Base-by-base conservation (phyloP, 768 basidiomycete genomes). In the Coprinellus micaceus region DNA sequence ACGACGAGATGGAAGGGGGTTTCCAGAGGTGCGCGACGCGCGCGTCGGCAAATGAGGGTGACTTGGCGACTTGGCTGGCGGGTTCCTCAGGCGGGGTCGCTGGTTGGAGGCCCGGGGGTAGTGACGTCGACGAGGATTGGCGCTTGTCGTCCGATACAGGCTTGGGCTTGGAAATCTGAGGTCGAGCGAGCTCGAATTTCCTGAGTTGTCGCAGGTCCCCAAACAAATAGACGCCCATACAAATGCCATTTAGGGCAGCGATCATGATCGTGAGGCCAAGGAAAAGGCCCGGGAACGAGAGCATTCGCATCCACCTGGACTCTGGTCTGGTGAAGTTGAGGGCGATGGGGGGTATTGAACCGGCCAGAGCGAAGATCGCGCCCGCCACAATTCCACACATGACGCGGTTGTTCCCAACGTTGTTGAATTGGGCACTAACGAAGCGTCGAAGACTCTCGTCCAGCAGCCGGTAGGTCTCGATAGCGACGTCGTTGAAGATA, bases 141-240 rank as follows among this genome's bases (percentile, higher is more conserved):
- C 46, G 69, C 50, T 28, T 66, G 60, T 66, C 59, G 19, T 61
- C 63, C 19, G 69, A 66, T 36, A 78, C 58, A 0, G 73, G 74
- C 52, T 71, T 67, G 24, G 79, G 76, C 52, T 76, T 76, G 0
- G 85, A 84, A 60, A 87, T 85, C 13, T 81, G 70, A 10, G 88
- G 89, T 21, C 88, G 77, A 3, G 82, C 68, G n/a, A 91, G 82
- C 66, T 91, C 89, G 63, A 90, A 90, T 60, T 82, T 85, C 61
- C 86, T 83, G 19, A 91, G 76, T 63, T 91, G 89, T 7, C 89
- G 76, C 19, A 91, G 74, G 68, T 91, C 89, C 7, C 89, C 89
- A 62, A 91, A 89, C 28, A 91, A 65, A 65, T 90, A 91, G 4
- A 91, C 81, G 65, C 88, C 88, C 54, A 91, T 66, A 65, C 89